These are phyloP conservation scores for Mortierella sp. DNA, from an alignment of 371 early-diverging fungal species.

Conservation along the genomic window DNA sequence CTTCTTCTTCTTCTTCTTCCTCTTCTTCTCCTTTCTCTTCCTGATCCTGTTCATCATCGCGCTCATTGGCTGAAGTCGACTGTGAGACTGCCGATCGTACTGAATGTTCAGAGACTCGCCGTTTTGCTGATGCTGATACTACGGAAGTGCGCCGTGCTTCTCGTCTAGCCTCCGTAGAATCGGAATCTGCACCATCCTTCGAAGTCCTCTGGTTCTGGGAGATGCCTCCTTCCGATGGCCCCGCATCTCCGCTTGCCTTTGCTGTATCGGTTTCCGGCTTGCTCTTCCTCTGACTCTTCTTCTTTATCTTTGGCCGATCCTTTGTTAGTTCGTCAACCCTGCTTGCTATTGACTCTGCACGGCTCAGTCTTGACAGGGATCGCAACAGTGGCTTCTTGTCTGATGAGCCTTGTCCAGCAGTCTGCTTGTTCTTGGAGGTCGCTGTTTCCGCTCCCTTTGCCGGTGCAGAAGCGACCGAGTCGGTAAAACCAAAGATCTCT, in stretches of 20 bases:
- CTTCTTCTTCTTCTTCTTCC: conserved; percentile 1
- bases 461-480: conserved; percentile 21
- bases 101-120: conserved; percentile 1
- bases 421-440: background rate
- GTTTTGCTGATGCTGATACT: background rate
- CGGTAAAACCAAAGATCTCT: conserved; percentile 53
- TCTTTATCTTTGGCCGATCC: conserved; percentile 15
- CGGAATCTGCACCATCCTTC: conserved; percentile 1
- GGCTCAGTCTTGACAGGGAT: conserved; percentile 33
- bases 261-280: background rate
- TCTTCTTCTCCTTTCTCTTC: conserved; percentile 4
- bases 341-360: conserved; percentile 47
- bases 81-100: background rate
- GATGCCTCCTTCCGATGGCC: background rate
- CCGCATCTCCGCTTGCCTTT: background rate
- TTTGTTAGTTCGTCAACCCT: conserved; percentile 35
- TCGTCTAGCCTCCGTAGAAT: conserved; percentile 12
- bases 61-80: background rate
- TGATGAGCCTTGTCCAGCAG: conserved; percentile 3
- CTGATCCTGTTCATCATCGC: conserved; percentile 3
- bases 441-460: conserved; percentile 15
- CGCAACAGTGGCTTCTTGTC: conserved; percentile 3
- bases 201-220: conserved; percentile 8
- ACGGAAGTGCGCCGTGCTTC: background rate
- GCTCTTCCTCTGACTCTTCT: conserved; percentile 2